These are phyloP conservation scores for Lantana camara DNA, from an alignment of 257 asterid species.

Conservation along the genomic window DNA sequence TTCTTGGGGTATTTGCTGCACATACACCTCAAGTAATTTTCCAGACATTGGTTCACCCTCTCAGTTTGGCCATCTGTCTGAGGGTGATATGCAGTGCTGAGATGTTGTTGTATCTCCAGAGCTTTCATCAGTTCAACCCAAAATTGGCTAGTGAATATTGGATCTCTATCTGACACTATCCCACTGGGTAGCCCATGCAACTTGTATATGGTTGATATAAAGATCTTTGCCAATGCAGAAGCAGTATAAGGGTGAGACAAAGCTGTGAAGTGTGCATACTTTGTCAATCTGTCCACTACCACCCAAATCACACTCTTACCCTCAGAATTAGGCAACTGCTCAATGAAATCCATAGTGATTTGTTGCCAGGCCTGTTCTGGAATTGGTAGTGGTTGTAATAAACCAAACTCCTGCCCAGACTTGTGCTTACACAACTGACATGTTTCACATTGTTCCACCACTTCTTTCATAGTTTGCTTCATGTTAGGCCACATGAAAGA, in stretches of 20 bases:
- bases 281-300: not conserved
- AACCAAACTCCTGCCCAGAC: not conserved
- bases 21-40: not conserved
- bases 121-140: not conserved
- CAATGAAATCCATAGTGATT: not conserved
- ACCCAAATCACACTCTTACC: not conserved
- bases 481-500: not conserved
- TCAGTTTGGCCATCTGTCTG: not conserved
- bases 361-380: not conserved
- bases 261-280: not conserved
- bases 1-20: too few species aligned
- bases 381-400: not conserved
- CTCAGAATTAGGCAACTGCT: not conserved
- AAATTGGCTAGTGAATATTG: not conserved
- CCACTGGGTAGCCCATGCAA: not conserved
- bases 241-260: too few species aligned
- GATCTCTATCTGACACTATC: not conserved
- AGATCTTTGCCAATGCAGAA: too few species aligned
- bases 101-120: not conserved
- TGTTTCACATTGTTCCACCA: not conserved
- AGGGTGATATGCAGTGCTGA: not conserved
- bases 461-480: not conserved
- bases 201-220: not conserved
- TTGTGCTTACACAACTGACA: not conserved
- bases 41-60: not conserved